Base-by-base conservation (phyloP, 2,329 filamentous ascomycete species). In the Ceratocystiopsis brevicomis region DNA sequence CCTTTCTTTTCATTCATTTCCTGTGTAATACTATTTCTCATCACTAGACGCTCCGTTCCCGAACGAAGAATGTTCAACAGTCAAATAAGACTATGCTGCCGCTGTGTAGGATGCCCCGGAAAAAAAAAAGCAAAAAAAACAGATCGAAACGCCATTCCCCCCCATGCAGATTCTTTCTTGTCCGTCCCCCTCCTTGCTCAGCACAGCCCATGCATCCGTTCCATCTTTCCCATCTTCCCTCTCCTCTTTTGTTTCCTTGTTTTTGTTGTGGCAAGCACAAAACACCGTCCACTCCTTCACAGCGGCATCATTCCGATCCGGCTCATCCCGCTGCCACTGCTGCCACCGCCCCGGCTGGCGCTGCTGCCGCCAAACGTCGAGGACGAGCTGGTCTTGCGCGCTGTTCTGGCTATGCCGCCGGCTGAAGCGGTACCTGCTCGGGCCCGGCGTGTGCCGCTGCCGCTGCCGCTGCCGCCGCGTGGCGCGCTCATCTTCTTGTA, bases 251-350 rank as follows among this genome's bases (percentile, higher is more conserved):
- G 35, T 39, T 39, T 37, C n/a, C 25, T 17, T 39, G 17, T 19
- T 43, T 9, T 25, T 9, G 16, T 16, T 34, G 35, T 15, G 38
- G 8, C 17, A 14, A 13, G 3, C 14, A 14, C 18, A 37, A 35
- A 37, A 38, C 32, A 16, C 32, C 33, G 14, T 4, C 35, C 3
- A 4, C n/a, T 3, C 2, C 15, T 16, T 50, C 43, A 53, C 30
- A 52, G 30, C 13, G 51, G 51, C 51, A 53, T 53, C 44, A 52
- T 45, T 4, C 51, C 50, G 8, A 53, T 52, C 4, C 47, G 47
- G 30, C 46, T 44, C 12, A 18, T 39, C 11, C 38, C 44, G 14
- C 37, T 37, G 32, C 39, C n/a, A 13, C 42, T 39, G 16, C 42
- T 44, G 15, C 44, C 38, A 5, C 43, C 21, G 6, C 35, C 41